Percentiles rank a stretch among this genome's conserved stretches.
phyloP scores from a whole-genome alignment of 768 basidiomycete species.

The Myochromella boudieri region DNA sequence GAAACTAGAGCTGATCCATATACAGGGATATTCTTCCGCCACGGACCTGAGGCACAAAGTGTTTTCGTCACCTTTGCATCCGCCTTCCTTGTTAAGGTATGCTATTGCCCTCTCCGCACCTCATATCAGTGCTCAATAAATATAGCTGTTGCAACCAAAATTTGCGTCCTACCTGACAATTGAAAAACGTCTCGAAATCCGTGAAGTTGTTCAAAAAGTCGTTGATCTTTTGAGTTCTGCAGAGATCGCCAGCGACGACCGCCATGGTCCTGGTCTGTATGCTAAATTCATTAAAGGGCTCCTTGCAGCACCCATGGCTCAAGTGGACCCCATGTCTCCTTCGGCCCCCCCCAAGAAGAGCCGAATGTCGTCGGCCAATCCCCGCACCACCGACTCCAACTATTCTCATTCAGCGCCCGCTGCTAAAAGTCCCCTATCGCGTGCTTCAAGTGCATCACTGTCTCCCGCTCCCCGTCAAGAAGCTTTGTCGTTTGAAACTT shows the following conservation, averaged over 20 bases:
- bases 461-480: slow-evolving; percentile 47
- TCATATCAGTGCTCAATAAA: neutral
- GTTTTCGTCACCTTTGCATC: slow-evolving; percentile 81
- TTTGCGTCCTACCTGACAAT: slow-evolving; percentile 59
- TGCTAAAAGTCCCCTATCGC: slow-evolving; percentile 35
- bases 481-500: slow-evolving; percentile 47
- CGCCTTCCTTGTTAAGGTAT: slow-evolving; percentile 79
- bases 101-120: slow-evolving; percentile 4
- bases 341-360: slow-evolving; percentile 9
- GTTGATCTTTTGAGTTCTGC: slow-evolving; percentile 67
- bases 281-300: slow-evolving; percentile 76
- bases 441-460: slow-evolving; percentile 40
- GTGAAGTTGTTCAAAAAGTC: slow-evolving; percentile 60
- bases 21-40: slow-evolving; percentile 57
- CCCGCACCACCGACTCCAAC: neutral
- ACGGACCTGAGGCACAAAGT: slow-evolving; percentile 78
- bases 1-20: slow-evolving; percentile 6
- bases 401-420: slow-evolving; percentile 10
- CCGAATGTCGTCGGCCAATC: slow-evolving; percentile 3
- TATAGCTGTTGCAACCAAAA: slow-evolving; percentile 74
- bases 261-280: slow-evolving; percentile 79
- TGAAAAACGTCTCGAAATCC: slow-evolving; percentile 63
- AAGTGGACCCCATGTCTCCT: slow-evolving; percentile 25
- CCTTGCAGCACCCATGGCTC: slow-evolving; percentile 56
- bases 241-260: slow-evolving; percentile 76